Evolutionary conservation across 2,329 filamentous ascomycete genomes (phyloP).

Genomic region (Cryphonectria parasitica): DNA sequence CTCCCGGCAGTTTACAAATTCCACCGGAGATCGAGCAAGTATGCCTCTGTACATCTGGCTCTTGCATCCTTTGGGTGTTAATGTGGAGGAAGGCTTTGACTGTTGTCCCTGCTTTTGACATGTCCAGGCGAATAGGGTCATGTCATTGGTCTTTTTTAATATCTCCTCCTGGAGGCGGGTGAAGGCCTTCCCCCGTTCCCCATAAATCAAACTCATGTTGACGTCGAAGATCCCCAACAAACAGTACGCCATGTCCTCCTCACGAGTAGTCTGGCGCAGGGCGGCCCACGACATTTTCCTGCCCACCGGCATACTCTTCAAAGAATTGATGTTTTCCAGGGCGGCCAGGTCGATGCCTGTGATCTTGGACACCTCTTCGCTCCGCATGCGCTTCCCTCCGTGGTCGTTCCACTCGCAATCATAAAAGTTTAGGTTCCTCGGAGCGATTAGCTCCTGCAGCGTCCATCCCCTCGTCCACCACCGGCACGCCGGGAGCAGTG

Average conservation of each 20-base stretch:
- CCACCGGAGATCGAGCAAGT: constrained; percentile 26
- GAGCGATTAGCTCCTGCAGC: constrained; percentile 29
- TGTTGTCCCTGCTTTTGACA: constrained; percentile 10
- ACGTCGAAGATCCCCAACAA: constrained; percentile 35
- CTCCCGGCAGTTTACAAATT: constrained; percentile 24
- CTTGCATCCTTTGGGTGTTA: constrained; percentile 12
- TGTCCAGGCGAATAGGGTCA: constrained; percentile 30
- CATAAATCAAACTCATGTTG: constrained; percentile 38
- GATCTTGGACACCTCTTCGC: constrained; percentile 21
- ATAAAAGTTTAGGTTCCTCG: constrained; percentile 27
- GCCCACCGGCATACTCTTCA: constrained; percentile 30
- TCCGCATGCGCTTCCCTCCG: constrained; percentile 22
- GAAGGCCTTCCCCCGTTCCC: constrained; percentile 35
- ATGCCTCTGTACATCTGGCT: constrained; percentile 27
- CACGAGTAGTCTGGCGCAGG: constrained; percentile 30
- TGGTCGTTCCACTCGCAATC: constrained; percentile 28
- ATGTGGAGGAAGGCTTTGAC: constrained; percentile 5
- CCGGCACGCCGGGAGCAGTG: constrained; percentile 18
- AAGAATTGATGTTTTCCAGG: constrained; percentile 22
- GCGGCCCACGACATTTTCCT: constrained; percentile 37
- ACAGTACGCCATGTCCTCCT: constrained; percentile 35
- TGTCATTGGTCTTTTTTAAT: constrained; percentile 29
- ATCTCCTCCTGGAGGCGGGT: constrained; percentile 36
- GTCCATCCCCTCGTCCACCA: constrained; percentile 31
- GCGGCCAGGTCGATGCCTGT: constrained; percentile 27